A percentile compares a stretch with the other conserved stretches of the same genome.
These are phyloP conservation scores for Ceratonia siliqua DNA, from an alignment of 306 rosid genomes.

Conservation along the genomic window DNA sequence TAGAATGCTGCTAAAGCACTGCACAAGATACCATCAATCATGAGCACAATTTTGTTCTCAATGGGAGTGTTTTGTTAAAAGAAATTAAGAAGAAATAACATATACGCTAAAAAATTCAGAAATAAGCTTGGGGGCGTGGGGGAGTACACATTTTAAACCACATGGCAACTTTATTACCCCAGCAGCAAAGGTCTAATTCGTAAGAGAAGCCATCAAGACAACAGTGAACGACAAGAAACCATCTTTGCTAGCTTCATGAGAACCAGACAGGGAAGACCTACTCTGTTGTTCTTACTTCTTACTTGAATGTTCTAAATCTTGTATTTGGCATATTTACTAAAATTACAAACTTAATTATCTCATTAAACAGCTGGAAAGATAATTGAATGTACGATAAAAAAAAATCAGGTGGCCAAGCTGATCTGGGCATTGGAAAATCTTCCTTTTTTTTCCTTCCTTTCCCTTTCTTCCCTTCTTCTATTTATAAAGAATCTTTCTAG, in stretches of 20 bases:
- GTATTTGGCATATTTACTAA: slow-evolving; percentile 21
- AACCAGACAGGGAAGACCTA: slow-evolving; percentile 11
- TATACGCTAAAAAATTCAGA: slow-evolving; percentile 10
- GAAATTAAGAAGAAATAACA: slow-evolving; percentile 1
- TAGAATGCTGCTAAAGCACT: slow-evolving; percentile 97
- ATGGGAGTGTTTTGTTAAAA: slow-evolving; percentile 12
- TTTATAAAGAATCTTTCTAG: slow-evolving; percentile 18
- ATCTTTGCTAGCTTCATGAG: slow-evolving; percentile 28
- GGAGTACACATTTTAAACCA: slow-evolving; percentile 7
- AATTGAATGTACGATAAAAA: slow-evolving; percentile 11
- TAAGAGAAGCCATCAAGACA: slow-evolving; percentile 8
- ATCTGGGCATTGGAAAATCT: neutral
- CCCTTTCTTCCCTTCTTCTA: slow-evolving; percentile 3
- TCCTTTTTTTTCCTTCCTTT: neutral
- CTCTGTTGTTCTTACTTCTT: slow-evolving; percentile 3
- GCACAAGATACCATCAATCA: slow-evolving; percentile 46
- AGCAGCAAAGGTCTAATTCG: slow-evolving; percentile 18
- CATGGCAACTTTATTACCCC: neutral
- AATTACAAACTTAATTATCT: slow-evolving; percentile 9
- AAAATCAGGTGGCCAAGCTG: slow-evolving; percentile 3
- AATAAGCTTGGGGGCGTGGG: neutral
- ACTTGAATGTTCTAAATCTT: neutral
- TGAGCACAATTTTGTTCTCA: slow-evolving; percentile 27
- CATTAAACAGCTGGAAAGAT: slow-evolving; percentile 19
- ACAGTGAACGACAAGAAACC: slow-evolving; percentile 7